Conservation (phyloP, 2,329 filamentous ascomycete genomes). For the Rhytidhysteron rufulum region DNA sequence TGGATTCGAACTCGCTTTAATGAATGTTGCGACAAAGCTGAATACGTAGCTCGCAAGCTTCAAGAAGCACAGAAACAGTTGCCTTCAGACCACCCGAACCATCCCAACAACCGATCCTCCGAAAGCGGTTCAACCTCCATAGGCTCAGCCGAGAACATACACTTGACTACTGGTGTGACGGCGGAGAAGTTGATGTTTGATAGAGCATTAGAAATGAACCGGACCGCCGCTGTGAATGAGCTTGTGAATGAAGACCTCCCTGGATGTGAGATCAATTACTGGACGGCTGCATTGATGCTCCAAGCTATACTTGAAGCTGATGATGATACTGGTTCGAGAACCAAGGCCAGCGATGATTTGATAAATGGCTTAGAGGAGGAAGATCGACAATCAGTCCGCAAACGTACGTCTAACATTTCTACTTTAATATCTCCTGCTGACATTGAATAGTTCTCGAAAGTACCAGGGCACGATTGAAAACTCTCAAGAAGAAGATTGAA, state of each 20-base stretch:
- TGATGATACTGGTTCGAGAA: constrained; percentile 52
- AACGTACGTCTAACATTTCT: constrained; percentile 54
- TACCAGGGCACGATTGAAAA: constrained; percentile 38
- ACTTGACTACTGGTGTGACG: constrained; percentile 82
- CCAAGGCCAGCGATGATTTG: constrained; percentile 43
- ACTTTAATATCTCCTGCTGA: constrained; percentile 14
- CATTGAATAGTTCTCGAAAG: constrained; percentile 43
- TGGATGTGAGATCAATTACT: constrained; percentile 88
- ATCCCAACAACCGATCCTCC: constrained; percentile 71
- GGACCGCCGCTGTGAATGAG: constrained; percentile 90
- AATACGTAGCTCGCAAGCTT: constrained; percentile 85
- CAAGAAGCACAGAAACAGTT: constrained; percentile 80
- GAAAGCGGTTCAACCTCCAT: constrained; percentile 56
- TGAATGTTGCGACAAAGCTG: constrained; percentile 93
- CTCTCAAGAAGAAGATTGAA: constrained; percentile 45
- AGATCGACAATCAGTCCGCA: constrained; percentile 69
- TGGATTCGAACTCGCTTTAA: constrained; percentile 96
- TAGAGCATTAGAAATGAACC: constrained; percentile 93
- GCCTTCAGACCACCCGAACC: constrained; percentile 78
- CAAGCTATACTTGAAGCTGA: constrained; percentile 90
- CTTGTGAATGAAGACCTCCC: constrained; percentile 84
- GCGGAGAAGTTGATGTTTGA: constrained; percentile 99
- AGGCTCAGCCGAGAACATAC: constrained; percentile 72
- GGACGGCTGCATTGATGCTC: constrained; percentile 89
- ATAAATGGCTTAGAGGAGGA: constrained; percentile 60